Conservation (phyloP, 345 rosid genomes). For the Populus deltoides region DNA sequence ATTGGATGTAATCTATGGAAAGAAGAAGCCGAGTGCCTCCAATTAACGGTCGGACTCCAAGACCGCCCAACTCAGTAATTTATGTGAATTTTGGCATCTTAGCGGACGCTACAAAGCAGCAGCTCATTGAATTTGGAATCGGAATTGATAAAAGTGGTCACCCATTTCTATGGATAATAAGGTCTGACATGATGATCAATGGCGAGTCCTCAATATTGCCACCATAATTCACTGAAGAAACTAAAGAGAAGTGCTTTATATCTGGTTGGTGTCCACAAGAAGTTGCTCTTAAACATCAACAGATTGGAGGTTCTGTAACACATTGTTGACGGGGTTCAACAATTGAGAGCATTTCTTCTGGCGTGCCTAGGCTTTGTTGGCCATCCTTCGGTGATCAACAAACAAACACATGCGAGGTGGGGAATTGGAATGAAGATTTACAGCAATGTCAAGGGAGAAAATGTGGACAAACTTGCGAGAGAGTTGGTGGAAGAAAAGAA, state of each 20-base stretch:
- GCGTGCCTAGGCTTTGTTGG: too few relatives aligned
- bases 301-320: neutral
- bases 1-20: constrained; percentile 18
- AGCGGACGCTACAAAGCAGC: constrained; percentile 2
- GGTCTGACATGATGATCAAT: neutral
- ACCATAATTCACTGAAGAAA: neutral
- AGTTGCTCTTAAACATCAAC: neutral
- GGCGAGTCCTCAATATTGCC: neutral
- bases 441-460: neutral
- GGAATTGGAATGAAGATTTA: constrained; percentile 18
- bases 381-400: constrained; percentile 16
- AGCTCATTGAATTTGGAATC: constrained; percentile 19
- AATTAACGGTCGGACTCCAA: constrained; percentile 16
- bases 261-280: neutral
- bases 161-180: neutral
- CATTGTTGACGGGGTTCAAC: constrained; percentile 9
- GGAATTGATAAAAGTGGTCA: constrained; percentile 19
- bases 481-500: neutral
- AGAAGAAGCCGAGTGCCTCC: constrained; percentile 18
- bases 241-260: neutral
- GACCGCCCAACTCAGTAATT: constrained; percentile 13
- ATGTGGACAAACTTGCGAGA: neutral
- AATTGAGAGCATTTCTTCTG: too few relatives aligned
- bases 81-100: constrained; percentile 28
- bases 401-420: constrained; percentile 15